phyloP scores from a whole-genome alignment of 495 filamentous ascomycete genomes.

The Rhypophila decipiens region DNA sequence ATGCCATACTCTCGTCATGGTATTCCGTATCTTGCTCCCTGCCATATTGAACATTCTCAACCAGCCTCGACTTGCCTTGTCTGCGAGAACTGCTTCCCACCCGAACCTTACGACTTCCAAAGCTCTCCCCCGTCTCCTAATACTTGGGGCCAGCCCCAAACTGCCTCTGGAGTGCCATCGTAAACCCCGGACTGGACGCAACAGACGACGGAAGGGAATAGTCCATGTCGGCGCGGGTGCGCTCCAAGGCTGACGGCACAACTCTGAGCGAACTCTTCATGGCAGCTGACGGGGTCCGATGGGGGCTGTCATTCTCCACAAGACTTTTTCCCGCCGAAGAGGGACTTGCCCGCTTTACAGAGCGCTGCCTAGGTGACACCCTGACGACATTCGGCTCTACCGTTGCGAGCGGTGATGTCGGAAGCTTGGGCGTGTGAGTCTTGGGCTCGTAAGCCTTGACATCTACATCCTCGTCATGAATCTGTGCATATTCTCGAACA shows the following conservation, averaged over 20 bases:
- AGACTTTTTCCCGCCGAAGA: constrained; percentile 3
- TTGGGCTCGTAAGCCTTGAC: constrained; percentile 6
- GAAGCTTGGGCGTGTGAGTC: constrained; percentile 14
- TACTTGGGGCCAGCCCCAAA: constrained; percentile 17
- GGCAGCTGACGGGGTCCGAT: constrained; percentile 18
- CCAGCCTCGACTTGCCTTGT: not conserved
- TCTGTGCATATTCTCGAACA: constrained; percentile 55
- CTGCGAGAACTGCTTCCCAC: not conserved
- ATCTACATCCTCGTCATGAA: constrained; percentile 39
- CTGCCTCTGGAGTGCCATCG: constrained; percentile 28
- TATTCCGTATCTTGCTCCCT: too few relatives aligned
- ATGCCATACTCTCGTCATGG: not conserved
- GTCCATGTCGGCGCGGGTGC: constrained; percentile 2
- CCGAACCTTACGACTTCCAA: not conserved
- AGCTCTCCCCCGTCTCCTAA: not conserved
- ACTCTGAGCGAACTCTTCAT: constrained; percentile 18
- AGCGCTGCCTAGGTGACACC: constrained; percentile 7
- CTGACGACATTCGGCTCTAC: constrained; percentile 23
- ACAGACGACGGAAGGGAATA: constrained; percentile 12
- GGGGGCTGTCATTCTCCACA: constrained; percentile 13
- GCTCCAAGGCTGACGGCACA: constrained; percentile 13
- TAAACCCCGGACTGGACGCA: constrained; percentile 29
- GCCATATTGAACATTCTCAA: not conserved
- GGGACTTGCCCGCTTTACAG: constrained; percentile 12
- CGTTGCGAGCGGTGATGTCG: constrained; percentile 12